phyloP scores from a whole-genome alignment of 1,284 basidiomycete species.

The Pseudozyma pruni region DNA sequence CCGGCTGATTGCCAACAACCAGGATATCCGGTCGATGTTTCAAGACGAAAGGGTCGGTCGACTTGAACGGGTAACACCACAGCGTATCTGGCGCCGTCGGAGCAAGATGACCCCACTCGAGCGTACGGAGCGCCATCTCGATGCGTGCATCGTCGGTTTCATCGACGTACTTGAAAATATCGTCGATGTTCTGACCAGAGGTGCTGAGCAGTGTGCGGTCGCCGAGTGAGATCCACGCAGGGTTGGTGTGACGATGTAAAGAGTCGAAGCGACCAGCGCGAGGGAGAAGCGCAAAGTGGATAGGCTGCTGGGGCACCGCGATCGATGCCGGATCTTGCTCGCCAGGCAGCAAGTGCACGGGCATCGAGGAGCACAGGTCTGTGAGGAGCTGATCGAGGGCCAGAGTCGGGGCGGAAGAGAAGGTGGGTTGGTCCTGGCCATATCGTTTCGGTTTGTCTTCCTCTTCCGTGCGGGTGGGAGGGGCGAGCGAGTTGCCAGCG shows the following conservation, averaged over 20 bases:
- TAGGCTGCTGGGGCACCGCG: conserved; percentile 90
- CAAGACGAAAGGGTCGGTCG: conserved; percentile 89
- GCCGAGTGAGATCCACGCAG: conserved; percentile 79
- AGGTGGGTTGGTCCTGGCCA: conserved; percentile 41
- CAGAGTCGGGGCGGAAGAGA: conserved; percentile 62
- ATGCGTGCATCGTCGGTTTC: conserved; percentile 69
- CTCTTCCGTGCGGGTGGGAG: conserved; percentile 37
- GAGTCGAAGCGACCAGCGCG: conserved; percentile 72
- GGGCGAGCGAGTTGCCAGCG: conserved; percentile 55
- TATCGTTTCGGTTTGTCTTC: conserved; percentile 37
- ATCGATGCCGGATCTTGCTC: conserved; percentile 85
- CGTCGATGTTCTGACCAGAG: conserved; percentile 91
- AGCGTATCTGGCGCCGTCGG: conserved; percentile 98
- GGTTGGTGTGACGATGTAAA: conserved; percentile 87
- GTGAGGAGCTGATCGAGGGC: conserved; percentile 78
- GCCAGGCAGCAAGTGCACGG: conserved; percentile 80
- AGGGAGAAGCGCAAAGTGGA: conserved; percentile 91
- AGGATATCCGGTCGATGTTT: conserved; percentile 86
- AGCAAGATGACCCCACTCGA: conserved; percentile 94
- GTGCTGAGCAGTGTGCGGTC: conserved; percentile 77
- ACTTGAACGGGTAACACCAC: conserved; percentile 94
- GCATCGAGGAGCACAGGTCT: conserved; percentile 73
- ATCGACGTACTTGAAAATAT: conserved; percentile 89
- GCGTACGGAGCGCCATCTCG: conserved; percentile 79
- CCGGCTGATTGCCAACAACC: conserved; percentile 88